These are phyloP conservation scores for Chrysoporthe austroafricana DNA, from an alignment of 2,329 filamentous ascomycete genomes.

Conservation along the genomic window DNA sequence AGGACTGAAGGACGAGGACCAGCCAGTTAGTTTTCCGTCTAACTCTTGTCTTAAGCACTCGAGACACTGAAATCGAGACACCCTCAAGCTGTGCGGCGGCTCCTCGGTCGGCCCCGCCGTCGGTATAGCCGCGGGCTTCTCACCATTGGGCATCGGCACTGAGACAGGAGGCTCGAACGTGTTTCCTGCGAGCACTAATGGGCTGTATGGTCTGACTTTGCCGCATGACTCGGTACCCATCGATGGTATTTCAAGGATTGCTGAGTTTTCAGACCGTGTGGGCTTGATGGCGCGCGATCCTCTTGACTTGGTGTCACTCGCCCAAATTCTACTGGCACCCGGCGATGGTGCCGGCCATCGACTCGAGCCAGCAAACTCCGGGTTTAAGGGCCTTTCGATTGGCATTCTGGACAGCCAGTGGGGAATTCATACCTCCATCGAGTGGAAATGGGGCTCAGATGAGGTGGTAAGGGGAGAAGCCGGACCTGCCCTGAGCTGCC, in stretches of 20 bases:
- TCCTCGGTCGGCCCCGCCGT: constrained; percentile 41
- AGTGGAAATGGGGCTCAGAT: constrained; percentile 30
- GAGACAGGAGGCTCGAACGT: constrained; percentile 45
- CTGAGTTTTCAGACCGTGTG: constrained; percentile 31
- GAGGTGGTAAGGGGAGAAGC: constrained; percentile 28
- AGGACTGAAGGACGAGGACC: constrained; percentile 24
- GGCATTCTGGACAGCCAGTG: constrained; percentile 31
- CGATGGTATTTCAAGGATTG: constrained; percentile 30
- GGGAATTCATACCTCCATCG: constrained; percentile 23
- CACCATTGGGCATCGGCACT: constrained; percentile 42
- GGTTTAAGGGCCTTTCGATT: constrained; percentile 23
- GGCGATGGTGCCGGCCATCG: constrained; percentile 2
- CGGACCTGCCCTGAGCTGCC: no score
- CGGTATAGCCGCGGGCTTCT: constrained; percentile 44
- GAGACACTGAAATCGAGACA: not conserved
- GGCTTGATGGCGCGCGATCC: constrained; percentile 34
- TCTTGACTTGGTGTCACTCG: constrained; percentile 30
- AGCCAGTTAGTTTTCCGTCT: constrained; percentile 32
- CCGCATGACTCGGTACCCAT: constrained; percentile 26
- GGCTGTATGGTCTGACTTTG: constrained; percentile 43
- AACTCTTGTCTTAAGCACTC: no score
- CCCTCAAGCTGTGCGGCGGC: constrained; percentile 32
- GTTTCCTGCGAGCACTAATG: constrained; percentile 43
- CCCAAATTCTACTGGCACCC: constrained; percentile 21
- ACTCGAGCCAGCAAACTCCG: not conserved